Evolutionary conservation across 352 stramenopile genomes (phyloP).

Genomic region (Phytophthora macrochlamydospora): DNA sequence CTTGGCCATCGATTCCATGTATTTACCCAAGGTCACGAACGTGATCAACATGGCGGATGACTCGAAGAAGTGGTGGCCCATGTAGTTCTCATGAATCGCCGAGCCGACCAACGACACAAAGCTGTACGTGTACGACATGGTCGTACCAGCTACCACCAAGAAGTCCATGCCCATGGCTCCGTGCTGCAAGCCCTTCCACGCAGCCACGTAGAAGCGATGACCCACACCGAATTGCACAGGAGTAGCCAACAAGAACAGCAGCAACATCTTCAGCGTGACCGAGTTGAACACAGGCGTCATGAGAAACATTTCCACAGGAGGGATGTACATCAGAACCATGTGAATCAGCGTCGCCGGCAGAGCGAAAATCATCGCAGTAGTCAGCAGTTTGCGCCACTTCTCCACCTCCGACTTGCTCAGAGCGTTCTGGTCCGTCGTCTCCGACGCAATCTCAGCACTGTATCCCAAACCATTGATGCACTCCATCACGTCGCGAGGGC

Average conservation of each 20-base stretch:
- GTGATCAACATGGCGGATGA: constrained; percentile 87
- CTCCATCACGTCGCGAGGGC: constrained; percentile 72
- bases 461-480: constrained; percentile 75
- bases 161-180: constrained; percentile 92
- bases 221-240: constrained; percentile 88
- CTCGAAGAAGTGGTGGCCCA: constrained; percentile 89
- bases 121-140: constrained; percentile 89
- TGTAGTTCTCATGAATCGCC: constrained; percentile 58
- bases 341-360: constrained; percentile 85
- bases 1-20: constrained; percentile 90
- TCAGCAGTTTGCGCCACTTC: constrained; percentile 77
- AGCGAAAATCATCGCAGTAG: constrained; percentile 84
- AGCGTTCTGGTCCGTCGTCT: constrained; percentile 63
- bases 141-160: constrained; percentile 82
- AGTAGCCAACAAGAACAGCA: constrained; percentile 87
- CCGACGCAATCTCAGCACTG: constrained; percentile 52
- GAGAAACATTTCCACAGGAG: constrained; percentile 58
- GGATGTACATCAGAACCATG: constrained; percentile 89
- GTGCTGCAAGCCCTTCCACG: constrained; percentile 83
- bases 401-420: constrained; percentile 74
- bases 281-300: constrained; percentile 83
- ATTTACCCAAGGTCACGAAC: constrained; percentile 89
- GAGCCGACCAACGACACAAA: constrained; percentile 80
- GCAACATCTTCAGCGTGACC: constrained; percentile 74
- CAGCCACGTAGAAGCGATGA: constrained; percentile 79